A percentile compares a stretch with the other conserved stretches of the same genome.
Evolutionary conservation across 2,329 filamentous ascomycete genomes (phyloP).

Genomic region (Aspergillus ruber): DNA sequence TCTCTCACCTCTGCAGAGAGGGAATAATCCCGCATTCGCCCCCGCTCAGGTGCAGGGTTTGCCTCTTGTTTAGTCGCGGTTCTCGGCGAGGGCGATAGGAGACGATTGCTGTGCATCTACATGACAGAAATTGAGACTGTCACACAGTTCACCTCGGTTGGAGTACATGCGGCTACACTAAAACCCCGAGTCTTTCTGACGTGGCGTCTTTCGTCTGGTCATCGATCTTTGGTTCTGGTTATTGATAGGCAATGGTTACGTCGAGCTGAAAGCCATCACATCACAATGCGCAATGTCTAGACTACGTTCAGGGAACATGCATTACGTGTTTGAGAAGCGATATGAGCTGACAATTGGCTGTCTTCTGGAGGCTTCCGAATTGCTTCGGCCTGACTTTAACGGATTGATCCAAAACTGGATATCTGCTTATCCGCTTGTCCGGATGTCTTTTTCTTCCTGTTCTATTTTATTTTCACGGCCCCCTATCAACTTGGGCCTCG

Average conservation of each 20-base stretch:
- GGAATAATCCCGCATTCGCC: conserved; percentile 31
- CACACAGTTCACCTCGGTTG: conserved; percentile 27
- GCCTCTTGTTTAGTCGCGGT: conserved; percentile 18
- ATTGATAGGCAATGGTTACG: conserved; percentile 1
- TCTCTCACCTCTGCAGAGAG: conserved; percentile 35
- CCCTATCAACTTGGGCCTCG: not conserved
- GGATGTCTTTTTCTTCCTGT: not conserved
- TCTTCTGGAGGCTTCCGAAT: not conserved
- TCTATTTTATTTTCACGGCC: conserved; percentile 2
- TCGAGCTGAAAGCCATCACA: conserved; percentile 1
- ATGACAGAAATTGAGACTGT: conserved; percentile 27
- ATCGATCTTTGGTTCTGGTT: conserved; percentile 13
- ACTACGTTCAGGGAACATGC: not conserved
- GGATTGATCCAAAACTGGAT: conserved; percentile 7
- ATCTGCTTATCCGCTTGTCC: conserved; percentile 12
- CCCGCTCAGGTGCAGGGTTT: conserved; percentile 33
- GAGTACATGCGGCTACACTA: conserved; percentile 35
- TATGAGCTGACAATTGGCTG: not conserved
- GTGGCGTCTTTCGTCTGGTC: conserved; percentile 34
- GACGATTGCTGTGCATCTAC: conserved; percentile 21
- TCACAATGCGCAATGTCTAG: not conserved
- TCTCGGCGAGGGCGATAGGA: conserved; percentile 27
- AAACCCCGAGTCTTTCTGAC: conserved; percentile 34
- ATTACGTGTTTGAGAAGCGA: not conserved
- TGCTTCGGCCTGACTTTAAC: conserved; percentile 4